Percentiles rank a stretch among this genome's conserved stretches.
Conservation (phyloP, 805 yeast species). For the Barnettozyma sp. region DNA sequence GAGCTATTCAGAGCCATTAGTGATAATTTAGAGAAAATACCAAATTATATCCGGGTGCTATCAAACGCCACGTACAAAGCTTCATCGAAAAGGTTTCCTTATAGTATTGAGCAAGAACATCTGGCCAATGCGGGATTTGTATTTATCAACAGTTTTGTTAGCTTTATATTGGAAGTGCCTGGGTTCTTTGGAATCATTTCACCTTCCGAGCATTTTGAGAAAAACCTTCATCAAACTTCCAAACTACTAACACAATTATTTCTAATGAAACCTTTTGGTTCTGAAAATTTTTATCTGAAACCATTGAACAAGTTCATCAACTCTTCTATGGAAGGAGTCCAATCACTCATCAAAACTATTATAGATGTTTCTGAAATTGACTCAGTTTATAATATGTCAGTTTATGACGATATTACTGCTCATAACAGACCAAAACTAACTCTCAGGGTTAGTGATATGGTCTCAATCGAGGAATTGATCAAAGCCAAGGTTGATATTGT, state of each 20-base stretch:
- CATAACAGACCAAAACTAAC: slow-evolving; percentile 43
- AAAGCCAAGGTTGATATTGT: slow-evolving; percentile 35
- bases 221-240: slow-evolving; percentile 51
- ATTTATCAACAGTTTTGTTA: slow-evolving; percentile 46
- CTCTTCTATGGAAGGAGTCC: slow-evolving; percentile 41
- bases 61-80: slow-evolving; percentile 39
- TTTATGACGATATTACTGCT: slow-evolving; percentile 62
- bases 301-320: slow-evolving; percentile 72
- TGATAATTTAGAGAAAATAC: slow-evolving; percentile 37
- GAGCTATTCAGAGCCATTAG: slow-evolving; percentile 51
- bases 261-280: slow-evolving; percentile 58
- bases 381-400: slow-evolving; percentile 49
- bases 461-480: slow-evolving; percentile 38
- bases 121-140: slow-evolving; percentile 64
- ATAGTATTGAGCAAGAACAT: slow-evolving; percentile 51
- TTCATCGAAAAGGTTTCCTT: slow-evolving; percentile 45
- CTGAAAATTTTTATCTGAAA: slow-evolving; percentile 59
- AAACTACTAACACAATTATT: slow-evolving; percentile 60
- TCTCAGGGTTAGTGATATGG: slow-evolving; percentile 40
- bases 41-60: slow-evolving; percentile 50
- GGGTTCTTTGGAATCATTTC: slow-evolving; percentile 49
- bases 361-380: slow-evolving; percentile 54
- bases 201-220: slow-evolving; percentile 18
- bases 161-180: slow-evolving; percentile 42
- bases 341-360: slow-evolving; percentile 38